Conservation (phyloP, 768 basidiomycete genomes). For the Pholiota microspora region DNA sequence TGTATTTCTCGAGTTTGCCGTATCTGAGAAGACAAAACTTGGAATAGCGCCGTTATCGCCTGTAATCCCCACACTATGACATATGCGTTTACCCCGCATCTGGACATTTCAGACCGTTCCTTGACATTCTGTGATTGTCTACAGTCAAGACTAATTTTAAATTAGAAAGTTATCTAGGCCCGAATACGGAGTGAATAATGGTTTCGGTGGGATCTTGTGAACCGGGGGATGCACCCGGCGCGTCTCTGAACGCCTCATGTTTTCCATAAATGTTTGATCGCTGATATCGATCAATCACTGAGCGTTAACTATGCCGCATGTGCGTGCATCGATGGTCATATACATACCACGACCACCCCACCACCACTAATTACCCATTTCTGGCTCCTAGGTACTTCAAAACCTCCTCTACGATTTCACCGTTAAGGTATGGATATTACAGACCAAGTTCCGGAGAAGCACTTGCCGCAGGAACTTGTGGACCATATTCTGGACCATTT, state of each 20-base stretch:
- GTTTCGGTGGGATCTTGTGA: background rate
- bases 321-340: slow-evolving; percentile 18
- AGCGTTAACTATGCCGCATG: slow-evolving; percentile 25
- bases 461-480: slow-evolving; percentile 44
- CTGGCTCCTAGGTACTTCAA: background rate
- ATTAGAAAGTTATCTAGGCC: background rate
- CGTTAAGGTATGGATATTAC: slow-evolving; percentile 10
- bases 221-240: slow-evolving; percentile 12
- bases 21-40: background rate
- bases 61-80: slow-evolving; percentile 14
- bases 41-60: slow-evolving; percentile 1
- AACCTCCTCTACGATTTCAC: background rate
- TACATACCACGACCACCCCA: slow-evolving; percentile 15
- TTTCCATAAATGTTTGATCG: slow-evolving; percentile 21
- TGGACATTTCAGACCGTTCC: slow-evolving; percentile 3
- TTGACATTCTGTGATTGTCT: background rate
- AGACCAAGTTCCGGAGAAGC: slow-evolving; percentile 13
- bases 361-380: background rate
- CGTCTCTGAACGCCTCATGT: slow-evolving; percentile 22
- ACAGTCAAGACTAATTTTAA: background rate
- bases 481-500: slow-evolving; percentile 47
- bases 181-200: background rate
- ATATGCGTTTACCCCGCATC: slow-evolving; percentile 13
- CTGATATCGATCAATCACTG: slow-evolving; percentile 30
- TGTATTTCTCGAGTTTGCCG: no score